Conservation (phyloP, 495 filamentous ascomycete species). For the Friedmanniomyces simplex region DNA sequence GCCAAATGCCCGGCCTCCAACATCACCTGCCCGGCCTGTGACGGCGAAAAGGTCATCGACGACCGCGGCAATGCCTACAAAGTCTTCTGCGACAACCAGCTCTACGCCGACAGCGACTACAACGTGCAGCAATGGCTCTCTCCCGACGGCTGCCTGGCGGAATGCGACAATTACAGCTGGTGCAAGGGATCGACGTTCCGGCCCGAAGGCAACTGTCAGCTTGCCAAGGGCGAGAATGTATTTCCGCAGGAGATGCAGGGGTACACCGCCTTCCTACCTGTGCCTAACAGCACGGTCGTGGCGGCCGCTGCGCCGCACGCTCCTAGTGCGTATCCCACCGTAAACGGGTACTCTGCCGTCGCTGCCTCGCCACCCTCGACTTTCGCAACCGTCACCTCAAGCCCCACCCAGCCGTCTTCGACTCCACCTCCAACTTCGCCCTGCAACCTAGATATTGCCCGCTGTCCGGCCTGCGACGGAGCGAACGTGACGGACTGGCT, state of each 20-base stretch:
- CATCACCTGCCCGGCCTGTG: slow-evolving; percentile 5
- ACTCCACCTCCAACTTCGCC: neutral
- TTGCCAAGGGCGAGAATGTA: slow-evolving; percentile 8
- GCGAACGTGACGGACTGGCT: neutral
- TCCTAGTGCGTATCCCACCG: neutral
- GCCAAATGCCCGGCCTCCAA: neutral
- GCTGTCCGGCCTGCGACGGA: slow-evolving; percentile 4
- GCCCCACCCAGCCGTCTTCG: neutral
- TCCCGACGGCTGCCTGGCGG: slow-evolving; percentile 2
- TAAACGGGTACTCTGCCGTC: neutral
- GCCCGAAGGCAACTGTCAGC: slow-evolving; percentile 7
- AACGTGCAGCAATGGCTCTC: slow-evolving; percentile 1
- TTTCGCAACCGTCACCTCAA: neutral
- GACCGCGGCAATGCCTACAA: neutral
- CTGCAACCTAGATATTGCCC: neutral
- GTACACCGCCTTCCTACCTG: slow-evolving; percentile 13
- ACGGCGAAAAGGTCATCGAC: neutral
- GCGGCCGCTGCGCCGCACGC: neutral
- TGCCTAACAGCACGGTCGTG: neutral
- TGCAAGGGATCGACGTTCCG: slow-evolving; percentile 7
- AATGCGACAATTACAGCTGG: slow-evolving; percentile 9
- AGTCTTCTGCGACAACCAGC: slow-evolving; percentile 8
- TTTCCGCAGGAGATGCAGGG: slow-evolving; percentile 5
- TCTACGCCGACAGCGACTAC: slow-evolving; percentile 6
- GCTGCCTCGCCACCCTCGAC: neutral